Base-by-base conservation (phyloP, 345 rosid species). In the Heritiera littoralis region DNA sequence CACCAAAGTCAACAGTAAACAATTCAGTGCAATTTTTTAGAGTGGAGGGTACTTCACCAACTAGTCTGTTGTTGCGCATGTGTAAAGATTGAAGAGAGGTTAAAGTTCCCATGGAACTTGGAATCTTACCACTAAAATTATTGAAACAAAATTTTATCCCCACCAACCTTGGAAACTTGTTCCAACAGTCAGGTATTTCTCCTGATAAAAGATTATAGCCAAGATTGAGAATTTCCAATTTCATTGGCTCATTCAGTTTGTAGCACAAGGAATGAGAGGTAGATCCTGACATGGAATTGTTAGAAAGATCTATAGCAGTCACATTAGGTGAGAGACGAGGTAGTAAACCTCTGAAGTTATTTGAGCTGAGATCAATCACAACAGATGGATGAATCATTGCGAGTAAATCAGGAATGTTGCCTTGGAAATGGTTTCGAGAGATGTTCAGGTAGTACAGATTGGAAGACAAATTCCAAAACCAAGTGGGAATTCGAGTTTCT, bases 301-400 rank as follows among this genome's bases (percentile, higher is more conserved):
- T 76, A 2, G 86, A 81, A 46, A 84, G 76, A 61, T 66, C 75
- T 66, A 84, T 23, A 7, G 63, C 66, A 20, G 81, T 40, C 7
- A 65, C 30, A 1, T 59, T 79, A 2, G 40, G 28, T 3, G 82
- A 79, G 18, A 84, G 32, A 28, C 4, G 5, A 11, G 84, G 86
- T 45, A 84, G 17, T 11, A 11, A 51, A 64, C 84, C 87, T n/a
- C 38, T 59, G 55, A 84, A 82, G 13, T 6, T 43, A 14, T 84
- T 79, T 8, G 51, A 81, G 74, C 84, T 73, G 61, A 79, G 52
- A 72, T 84, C 86, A 18, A 86, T 15, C 43, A 72, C 74, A 40
- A 81, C 55, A 65, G n/a, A 60, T 13, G 18, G 55, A 6, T 48
- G 9, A 2, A 51, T 38, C 20, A 14, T 45, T 40, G 18, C 35